Conservation (phyloP, 1,139 yeast species). For the Hyphopichia buzzinii region DNA sequence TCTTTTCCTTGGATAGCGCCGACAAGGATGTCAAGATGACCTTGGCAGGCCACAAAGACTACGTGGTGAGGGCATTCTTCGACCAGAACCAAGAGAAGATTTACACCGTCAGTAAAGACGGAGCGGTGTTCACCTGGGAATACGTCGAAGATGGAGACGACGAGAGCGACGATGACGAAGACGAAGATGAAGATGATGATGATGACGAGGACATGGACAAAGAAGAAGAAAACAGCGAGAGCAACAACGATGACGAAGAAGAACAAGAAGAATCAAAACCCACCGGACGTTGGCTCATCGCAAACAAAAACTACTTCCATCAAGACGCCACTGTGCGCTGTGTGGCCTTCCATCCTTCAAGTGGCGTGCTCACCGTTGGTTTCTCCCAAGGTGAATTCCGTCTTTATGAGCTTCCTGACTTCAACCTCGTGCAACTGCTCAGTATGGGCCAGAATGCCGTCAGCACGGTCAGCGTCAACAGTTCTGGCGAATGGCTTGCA, state of each 20-base stretch:
- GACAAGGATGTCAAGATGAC: conserved; percentile 84
- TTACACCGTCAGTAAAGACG: conserved; percentile 91
- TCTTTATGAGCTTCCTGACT: conserved; percentile 76
- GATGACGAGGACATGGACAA: conserved; percentile 22
- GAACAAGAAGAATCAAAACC: conserved; percentile 5
- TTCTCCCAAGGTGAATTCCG: conserved; percentile 89
- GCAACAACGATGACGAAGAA: background rate
- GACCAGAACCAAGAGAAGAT: conserved; percentile 81
- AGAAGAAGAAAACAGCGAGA: background rate
- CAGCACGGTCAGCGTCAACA: conserved; percentile 75
- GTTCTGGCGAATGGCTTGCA: conserved; percentile 94
- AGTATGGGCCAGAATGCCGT: conserved; percentile 92
- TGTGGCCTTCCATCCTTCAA: conserved; percentile 74
- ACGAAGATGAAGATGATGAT: conserved; percentile 34
- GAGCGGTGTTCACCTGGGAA: conserved; percentile 92
- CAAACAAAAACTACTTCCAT: conserved; percentile 70
- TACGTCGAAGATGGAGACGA: conserved; percentile 54
- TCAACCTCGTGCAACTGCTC: conserved; percentile 76
- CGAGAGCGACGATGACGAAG: conserved; percentile 39
- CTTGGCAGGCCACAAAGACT: conserved; percentile 89
- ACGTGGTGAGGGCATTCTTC: conserved; percentile 84
- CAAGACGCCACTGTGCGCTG: conserved; percentile 76
- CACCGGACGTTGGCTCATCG: conserved; percentile 73
- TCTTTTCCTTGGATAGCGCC: conserved; percentile 73
- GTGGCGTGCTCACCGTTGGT: conserved; percentile 82